Conservation (phyloP, 225 moss, liverwort and hornwort species). For the Neckera pumila region DNA sequence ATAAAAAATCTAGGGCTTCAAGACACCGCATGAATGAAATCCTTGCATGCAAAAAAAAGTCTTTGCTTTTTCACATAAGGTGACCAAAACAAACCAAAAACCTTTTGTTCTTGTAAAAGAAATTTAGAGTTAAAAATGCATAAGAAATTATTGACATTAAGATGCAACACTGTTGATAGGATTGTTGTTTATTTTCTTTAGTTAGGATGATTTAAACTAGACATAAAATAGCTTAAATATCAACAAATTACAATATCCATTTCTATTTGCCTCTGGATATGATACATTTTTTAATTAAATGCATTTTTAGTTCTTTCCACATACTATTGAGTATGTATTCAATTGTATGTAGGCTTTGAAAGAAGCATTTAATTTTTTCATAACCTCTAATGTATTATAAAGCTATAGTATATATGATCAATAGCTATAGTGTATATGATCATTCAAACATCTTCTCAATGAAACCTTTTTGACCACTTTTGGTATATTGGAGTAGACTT, state of each 20-base stretch:
- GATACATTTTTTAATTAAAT: background rate
- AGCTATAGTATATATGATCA: background rate
- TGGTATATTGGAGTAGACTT: background rate
- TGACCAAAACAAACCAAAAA: no score
- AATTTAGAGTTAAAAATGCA: no score
- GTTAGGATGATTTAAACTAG: background rate
- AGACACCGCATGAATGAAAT: background rate
- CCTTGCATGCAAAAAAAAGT: background rate
- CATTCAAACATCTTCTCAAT: background rate
- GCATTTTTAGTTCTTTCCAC: no score
- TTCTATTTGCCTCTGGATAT: background rate
- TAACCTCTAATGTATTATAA: background rate
- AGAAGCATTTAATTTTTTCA: background rate
- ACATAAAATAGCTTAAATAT: rapidly evolving
- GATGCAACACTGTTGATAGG: background rate
- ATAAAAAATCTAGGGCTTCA: background rate
- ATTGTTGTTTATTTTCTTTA: background rate
- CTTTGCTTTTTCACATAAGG: no score
- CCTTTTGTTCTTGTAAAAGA: no score
- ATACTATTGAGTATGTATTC: background rate
- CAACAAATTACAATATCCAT: background rate
- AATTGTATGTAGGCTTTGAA: background rate
- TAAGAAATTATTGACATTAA: background rate
- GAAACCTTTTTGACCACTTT: background rate
- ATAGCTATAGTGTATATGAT: background rate